Percentiles rank a stretch among this genome's conserved stretches.
phyloP scores from a whole-genome alignment of 768 basidiomycete species.

The Pulveroboletus sp. region DNA sequence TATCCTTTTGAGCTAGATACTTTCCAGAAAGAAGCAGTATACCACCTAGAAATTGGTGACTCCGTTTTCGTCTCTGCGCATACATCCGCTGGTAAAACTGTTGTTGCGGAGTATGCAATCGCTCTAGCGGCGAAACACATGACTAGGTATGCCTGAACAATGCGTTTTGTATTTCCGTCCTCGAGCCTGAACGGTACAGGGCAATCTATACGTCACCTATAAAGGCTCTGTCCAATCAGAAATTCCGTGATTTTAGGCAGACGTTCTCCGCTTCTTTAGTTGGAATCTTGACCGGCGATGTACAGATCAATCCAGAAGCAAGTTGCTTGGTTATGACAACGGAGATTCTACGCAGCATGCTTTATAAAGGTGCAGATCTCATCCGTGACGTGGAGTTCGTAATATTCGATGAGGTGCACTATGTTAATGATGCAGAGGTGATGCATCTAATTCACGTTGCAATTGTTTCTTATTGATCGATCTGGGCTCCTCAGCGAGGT shows the following conservation, averaged over 20 bases:
- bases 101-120: slow-evolving; percentile 98
- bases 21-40: slow-evolving; percentile 98
- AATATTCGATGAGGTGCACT: slow-evolving; percentile 99
- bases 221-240: slow-evolving; percentile 97
- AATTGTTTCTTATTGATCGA: slow-evolving; percentile 9
- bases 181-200: slow-evolving; percentile 36
- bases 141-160: slow-evolving; percentile 66
- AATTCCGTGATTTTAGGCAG: slow-evolving; percentile 97
- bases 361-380: slow-evolving; percentile 97
- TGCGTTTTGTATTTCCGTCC: slow-evolving; percentile 12
- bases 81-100: slow-evolving; percentile 99
- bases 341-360: slow-evolving; percentile 95
- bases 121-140: slow-evolving; percentile 96
- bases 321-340: slow-evolving; percentile 97
- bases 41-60: slow-evolving; percentile 94
- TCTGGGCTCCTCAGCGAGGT: slow-evolving; percentile 61
- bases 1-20: slow-evolving; percentile 99
- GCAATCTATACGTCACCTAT: slow-evolving; percentile 99
- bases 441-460: slow-evolving; percentile 12
- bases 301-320: slow-evolving; percentile 98
- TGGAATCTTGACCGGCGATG: slow-evolving; percentile 96
- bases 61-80: slow-evolving; percentile 99
- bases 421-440: slow-evolving; percentile 98
- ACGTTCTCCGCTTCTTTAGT: slow-evolving; percentile 89
- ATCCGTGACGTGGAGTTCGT: slow-evolving; percentile 99